These are phyloP conservation scores for Parasitella parasitica DNA, from an alignment of 371 early-diverging fungal genomes.

Conservation along the genomic window DNA sequence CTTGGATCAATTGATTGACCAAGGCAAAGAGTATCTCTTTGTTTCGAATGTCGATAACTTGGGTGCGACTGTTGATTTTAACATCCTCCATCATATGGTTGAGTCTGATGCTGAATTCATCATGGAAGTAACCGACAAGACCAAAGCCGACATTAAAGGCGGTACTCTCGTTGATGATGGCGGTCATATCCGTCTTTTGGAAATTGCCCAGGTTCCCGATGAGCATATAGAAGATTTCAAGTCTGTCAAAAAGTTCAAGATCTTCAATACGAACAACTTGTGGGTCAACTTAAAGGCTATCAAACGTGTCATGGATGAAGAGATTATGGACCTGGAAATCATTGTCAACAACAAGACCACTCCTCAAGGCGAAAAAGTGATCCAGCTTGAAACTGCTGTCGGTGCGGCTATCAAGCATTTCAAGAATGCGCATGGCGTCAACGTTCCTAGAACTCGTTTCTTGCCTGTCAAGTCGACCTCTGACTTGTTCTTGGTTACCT, in stretches of 20 bases:
- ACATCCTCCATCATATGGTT: slow-evolving; percentile 92
- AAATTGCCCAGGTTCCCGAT: slow-evolving; percentile 99
- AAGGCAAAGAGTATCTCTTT: slow-evolving; percentile 99
- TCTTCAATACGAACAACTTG: slow-evolving; percentile 99
- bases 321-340: slow-evolving; percentile 90
- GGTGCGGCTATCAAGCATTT: slow-evolving; percentile 99
- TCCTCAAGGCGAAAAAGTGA: slow-evolving; percentile 89
- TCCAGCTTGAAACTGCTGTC: slow-evolving; percentile 99
- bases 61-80: slow-evolving; percentile 97
- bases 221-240: slow-evolving; percentile 99
- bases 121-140: slow-evolving; percentile 99
- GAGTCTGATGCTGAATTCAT: slow-evolving; percentile 92
- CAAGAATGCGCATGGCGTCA: slow-evolving; percentile 93
- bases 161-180: slow-evolving; percentile 99
- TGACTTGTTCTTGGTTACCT: slow-evolving; percentile 97
- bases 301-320: slow-evolving; percentile 88
- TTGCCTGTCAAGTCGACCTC: slow-evolving; percentile 99
- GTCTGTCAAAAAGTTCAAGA: slow-evolving; percentile 99
- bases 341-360: slow-evolving; percentile 97
- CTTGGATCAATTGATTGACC: slow-evolving; percentile 90
- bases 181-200: slow-evolving; percentile 92
- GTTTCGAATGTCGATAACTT: slow-evolving; percentile 99
- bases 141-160: slow-evolving; percentile 99
- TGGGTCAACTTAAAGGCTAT: slow-evolving; percentile 97
- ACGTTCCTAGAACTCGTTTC: slow-evolving; percentile 98